These are phyloP conservation scores for Phialemonium atrogriseum DNA, from an alignment of 2,329 filamentous ascomycete genomes.

Conservation along the genomic window DNA sequence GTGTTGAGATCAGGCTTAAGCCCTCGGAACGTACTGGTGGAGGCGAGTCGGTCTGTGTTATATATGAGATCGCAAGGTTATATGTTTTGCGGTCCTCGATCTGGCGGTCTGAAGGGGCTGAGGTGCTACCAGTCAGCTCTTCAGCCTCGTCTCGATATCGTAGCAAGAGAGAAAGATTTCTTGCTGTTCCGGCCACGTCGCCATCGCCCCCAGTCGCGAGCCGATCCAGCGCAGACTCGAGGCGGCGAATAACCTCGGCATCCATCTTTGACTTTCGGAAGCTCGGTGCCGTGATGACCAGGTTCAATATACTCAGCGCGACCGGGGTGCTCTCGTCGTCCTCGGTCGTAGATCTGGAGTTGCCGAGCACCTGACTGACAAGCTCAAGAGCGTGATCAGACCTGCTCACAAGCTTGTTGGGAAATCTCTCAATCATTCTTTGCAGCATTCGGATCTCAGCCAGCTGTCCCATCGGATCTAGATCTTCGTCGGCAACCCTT, in stretches of 20 bases:
- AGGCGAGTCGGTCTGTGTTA: conserved; percentile 52
- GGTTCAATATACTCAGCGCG: conserved; percentile 52
- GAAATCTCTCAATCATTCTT: conserved; percentile 53
- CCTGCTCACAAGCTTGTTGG: conserved; percentile 54
- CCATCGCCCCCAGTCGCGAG: conserved; percentile 29
- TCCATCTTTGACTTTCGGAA: conserved; percentile 43
- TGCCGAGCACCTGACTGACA: conserved; percentile 48
- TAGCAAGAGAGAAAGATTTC: conserved; percentile 47
- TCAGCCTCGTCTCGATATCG: conserved; percentile 47
- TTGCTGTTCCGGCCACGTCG: conserved; percentile 43
- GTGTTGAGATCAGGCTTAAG: conserved; percentile 47
- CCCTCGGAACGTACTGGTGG: conserved; percentile 61
- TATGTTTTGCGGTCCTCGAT: conserved; percentile 55
- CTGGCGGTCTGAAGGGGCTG: conserved; percentile 35
- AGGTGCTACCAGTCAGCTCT: conserved; percentile 26
- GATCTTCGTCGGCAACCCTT: conserved; percentile 17
- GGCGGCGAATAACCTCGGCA: conserved; percentile 28
- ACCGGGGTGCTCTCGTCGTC: conserved; percentile 42
- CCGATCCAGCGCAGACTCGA: conserved; percentile 40
- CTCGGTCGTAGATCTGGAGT: conserved; percentile 27
- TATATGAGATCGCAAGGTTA: conserved; percentile 54
- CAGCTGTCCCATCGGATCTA: conserved; percentile 39
- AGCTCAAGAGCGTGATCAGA: conserved; percentile 59
- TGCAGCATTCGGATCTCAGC: conserved; percentile 55
- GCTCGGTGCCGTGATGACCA: conserved; percentile 48